phyloP scores from a whole-genome alignment of 257 asterid species.

The Solanum rostratum region DNA sequence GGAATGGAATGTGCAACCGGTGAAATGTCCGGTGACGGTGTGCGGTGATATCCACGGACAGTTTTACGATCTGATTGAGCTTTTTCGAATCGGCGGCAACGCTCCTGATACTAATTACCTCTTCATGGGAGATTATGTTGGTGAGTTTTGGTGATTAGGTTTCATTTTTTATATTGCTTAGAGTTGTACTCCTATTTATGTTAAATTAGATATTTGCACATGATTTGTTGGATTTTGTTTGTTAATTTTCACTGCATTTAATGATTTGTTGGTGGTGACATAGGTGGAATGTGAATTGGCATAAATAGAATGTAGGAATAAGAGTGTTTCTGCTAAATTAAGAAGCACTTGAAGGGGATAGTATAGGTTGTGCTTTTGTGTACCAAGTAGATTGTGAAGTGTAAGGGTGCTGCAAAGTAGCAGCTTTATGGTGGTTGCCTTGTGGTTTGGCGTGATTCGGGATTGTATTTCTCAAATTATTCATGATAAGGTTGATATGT shows the following conservation, averaged over 20 bases:
- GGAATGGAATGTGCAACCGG: conserved; percentile 95
- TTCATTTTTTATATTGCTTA: neutral
- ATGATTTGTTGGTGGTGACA: neutral
- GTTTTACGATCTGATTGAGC: conserved; percentile 86
- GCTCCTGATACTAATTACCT: conserved; percentile 88
- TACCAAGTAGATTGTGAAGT: neutral
- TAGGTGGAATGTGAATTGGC: neutral
- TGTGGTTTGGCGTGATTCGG: neutral
- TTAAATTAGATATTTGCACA: neutral
- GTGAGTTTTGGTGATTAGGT: conserved; percentile 5
- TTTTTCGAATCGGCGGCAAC: conserved; percentile 76
- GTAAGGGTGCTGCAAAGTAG: neutral
- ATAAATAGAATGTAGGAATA: neutral
- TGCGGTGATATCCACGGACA: conserved; percentile 94
- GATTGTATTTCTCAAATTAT: neutral
- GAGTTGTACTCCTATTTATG: neutral
- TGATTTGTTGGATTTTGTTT: neutral
- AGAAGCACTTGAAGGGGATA: neutral
- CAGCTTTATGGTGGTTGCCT: neutral
- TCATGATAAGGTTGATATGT: neutral
- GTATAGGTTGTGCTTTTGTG: neutral
- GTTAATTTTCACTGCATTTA: neutral
- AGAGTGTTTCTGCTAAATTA: neutral
- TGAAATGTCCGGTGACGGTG: conserved; percentile 87
- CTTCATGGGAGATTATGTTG: conserved; percentile 92